Percentiles rank a stretch among this genome's conserved stretches.
Evolutionary conservation across 371 early-diverging fungal species (phyloP).

Genomic region (Rhizopus delemar): DNA sequence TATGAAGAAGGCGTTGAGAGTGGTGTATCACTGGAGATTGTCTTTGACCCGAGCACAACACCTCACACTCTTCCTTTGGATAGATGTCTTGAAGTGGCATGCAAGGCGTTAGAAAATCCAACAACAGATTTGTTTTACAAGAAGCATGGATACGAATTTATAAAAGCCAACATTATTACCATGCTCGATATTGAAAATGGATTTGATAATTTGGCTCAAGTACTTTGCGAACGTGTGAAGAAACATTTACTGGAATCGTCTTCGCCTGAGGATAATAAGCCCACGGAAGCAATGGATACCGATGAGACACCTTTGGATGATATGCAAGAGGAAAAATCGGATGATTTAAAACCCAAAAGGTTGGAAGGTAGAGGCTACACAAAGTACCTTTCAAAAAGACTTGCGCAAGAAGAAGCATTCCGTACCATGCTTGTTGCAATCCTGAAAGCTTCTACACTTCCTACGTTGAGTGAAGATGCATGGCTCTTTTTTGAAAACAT

Average conservation of each 20-base stretch:
- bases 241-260: not conserved
- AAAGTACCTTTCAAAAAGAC: constrained; percentile 50
- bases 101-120: constrained; percentile 58
- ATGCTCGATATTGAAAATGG: constrained; percentile 72
- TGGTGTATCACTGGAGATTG: constrained; percentile 66
- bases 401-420: constrained; percentile 71
- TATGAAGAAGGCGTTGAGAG: constrained; percentile 54
- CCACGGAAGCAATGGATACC: not conserved
- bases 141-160: constrained; percentile 72
- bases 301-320: not conserved
- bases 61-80: constrained; percentile 60
- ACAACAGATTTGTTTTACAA: constrained; percentile 54
- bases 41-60: constrained; percentile 60
- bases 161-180: constrained; percentile 70
- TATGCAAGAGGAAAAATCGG: not conserved
- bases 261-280: not conserved
- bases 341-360: constrained; percentile 40
- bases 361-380: constrained; percentile 46
- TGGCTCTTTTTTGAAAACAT: constrained; percentile 67
- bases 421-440: constrained; percentile 64
- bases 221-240: constrained; percentile 41
- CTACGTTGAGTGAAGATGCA: constrained; percentile 68
- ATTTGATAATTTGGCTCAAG: constrained; percentile 48
- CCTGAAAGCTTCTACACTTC: constrained; percentile 67
- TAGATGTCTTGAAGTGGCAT: constrained; percentile 55